Evolutionary conservation across 495 filamentous ascomycete genomes (phyloP).

Genomic region (Penicillium ochrochloron): DNA sequence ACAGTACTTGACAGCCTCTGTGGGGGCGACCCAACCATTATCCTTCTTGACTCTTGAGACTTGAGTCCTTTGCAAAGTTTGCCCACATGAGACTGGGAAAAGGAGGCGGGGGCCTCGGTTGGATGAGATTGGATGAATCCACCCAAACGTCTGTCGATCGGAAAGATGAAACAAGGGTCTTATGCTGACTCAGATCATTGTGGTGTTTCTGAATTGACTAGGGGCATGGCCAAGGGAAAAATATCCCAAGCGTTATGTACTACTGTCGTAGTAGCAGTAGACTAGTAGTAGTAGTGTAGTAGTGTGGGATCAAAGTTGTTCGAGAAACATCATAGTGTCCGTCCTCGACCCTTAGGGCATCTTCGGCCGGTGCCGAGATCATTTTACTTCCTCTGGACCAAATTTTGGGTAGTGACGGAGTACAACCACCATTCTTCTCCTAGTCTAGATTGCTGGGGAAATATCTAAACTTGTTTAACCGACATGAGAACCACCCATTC

Average conservation of each 20-base stretch:
- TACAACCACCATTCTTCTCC: neutral
- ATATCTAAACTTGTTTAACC: neutral
- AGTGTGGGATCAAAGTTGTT: conserved; percentile 8
- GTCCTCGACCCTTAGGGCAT: neutral
- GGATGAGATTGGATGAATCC: neutral
- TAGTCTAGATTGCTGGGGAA: too few relatives aligned
- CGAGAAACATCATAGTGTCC: conserved; percentile 3
- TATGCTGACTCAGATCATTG: conserved; percentile 30
- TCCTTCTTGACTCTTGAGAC: too few relatives aligned
- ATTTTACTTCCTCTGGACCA: neutral
- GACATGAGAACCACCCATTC: neutral
- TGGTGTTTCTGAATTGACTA: neutral
- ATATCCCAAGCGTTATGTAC: neutral
- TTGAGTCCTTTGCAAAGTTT: neutral
- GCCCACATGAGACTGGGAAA: conserved; percentile 9
- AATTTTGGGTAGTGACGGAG: neutral
- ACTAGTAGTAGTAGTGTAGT: neutral
- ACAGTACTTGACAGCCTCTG: too few relatives aligned
- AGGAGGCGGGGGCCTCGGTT: conserved; percentile 16
- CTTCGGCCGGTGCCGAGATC: neutral
- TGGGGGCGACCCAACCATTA: neutral
- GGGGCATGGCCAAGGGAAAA: conserved; percentile 1
- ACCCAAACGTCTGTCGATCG: conserved; percentile 27
- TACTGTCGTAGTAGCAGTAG: neutral
- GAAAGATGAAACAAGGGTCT: conserved; percentile 32